A percentile compares a stretch with the other conserved stretches of the same genome.
phyloP scores from a whole-genome alignment of 495 filamentous ascomycete genomes.

The Aspergillus bertholletiae region DNA sequence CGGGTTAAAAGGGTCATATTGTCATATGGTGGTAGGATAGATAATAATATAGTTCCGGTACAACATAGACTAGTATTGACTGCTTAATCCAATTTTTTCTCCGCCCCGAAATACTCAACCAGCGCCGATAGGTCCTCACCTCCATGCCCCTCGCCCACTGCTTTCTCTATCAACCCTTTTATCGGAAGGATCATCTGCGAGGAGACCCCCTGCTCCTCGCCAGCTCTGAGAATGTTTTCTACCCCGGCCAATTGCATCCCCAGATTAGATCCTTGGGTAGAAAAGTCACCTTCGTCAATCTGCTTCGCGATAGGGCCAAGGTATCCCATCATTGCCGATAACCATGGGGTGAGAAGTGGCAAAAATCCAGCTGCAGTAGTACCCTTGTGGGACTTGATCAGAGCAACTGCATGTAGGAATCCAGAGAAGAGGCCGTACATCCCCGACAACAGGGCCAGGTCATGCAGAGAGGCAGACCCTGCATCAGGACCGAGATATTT shows the following conservation, averaged over 20 bases:
- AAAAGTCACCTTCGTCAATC: conserved; percentile 7
- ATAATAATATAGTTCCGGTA: too few relatives aligned
- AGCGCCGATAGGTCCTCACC: conserved; percentile 4
- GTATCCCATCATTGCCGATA: conserved; percentile 5
- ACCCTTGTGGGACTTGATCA: not conserved
- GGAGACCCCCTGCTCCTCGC: conserved; percentile 5
- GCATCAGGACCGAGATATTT: conserved; percentile 9
- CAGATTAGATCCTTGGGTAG: conserved; percentile 7
- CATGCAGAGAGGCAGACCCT: conserved; percentile 10
- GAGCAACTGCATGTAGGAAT: conserved; percentile 8
- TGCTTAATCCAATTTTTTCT: not conserved
- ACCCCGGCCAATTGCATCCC: conserved; percentile 11
- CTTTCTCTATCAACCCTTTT: not conserved
- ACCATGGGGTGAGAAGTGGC: conserved; percentile 5
- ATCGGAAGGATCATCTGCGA: conserved; percentile 4
- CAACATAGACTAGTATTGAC: not conserved
- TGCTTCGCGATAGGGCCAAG: conserved; percentile 6
- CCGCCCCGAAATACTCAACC: not conserved
- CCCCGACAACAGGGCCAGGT: conserved; percentile 10
- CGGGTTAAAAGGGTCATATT: too few relatives aligned
- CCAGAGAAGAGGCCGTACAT: conserved; percentile 14
- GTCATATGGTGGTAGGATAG: too few relatives aligned
- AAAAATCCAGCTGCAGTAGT: not conserved
- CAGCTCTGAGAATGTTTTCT: conserved; percentile 4
- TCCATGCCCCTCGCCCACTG: conserved; percentile 3